Evolutionary conservation across 2,329 filamentous ascomycete genomes (phyloP).

Genomic region (Nothophoma quercina): DNA sequence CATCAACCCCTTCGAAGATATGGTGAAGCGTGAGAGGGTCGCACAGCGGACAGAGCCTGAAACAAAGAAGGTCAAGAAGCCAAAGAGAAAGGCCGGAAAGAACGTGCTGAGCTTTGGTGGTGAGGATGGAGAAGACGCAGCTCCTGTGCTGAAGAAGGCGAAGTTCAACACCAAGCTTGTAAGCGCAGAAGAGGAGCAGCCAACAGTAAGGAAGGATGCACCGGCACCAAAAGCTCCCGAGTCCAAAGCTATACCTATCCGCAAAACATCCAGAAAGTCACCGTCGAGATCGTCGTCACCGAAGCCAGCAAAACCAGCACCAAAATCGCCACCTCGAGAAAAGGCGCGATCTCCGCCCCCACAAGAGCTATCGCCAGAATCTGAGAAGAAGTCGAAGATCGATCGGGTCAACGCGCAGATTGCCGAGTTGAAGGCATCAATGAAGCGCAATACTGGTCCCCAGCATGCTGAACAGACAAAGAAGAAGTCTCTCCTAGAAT

Average conservation of each 20-base stretch:
- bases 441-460: slow-evolving; percentile 68
- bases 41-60: slow-evolving; percentile 59
- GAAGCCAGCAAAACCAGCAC: slow-evolving; percentile 20
- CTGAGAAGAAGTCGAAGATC: slow-evolving; percentile 55
- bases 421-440: slow-evolving; percentile 79
- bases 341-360: slow-evolving; percentile 37
- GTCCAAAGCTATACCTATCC: slow-evolving; percentile 43
- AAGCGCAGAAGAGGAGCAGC: slow-evolving; percentile 49
- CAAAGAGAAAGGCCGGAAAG: slow-evolving; percentile 77
- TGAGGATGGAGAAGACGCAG: slow-evolving; percentile 64
- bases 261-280: slow-evolving; percentile 37
- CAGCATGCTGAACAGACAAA: slow-evolving; percentile 50
- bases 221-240: slow-evolving; percentile 27
- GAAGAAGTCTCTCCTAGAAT: slow-evolving; percentile 70
- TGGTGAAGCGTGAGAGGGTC: slow-evolving; percentile 72
- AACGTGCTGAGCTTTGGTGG: slow-evolving; percentile 81
- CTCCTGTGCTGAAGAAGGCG: slow-evolving; percentile 73
- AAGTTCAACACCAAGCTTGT: slow-evolving; percentile 83
- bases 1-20: slow-evolving; percentile 82
- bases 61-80: slow-evolving; percentile 56
- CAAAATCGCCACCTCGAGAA: slow-evolving; percentile 25
- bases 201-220: slow-evolving; percentile 51
- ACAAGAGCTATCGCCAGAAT: slow-evolving; percentile 51
- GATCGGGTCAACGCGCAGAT: slow-evolving; percentile 82
- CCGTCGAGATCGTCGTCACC: slow-evolving; percentile 37